Evolutionary conservation across 1,284 basidiomycete species (phyloP).

Genomic region (Omphalotus olearius): DNA sequence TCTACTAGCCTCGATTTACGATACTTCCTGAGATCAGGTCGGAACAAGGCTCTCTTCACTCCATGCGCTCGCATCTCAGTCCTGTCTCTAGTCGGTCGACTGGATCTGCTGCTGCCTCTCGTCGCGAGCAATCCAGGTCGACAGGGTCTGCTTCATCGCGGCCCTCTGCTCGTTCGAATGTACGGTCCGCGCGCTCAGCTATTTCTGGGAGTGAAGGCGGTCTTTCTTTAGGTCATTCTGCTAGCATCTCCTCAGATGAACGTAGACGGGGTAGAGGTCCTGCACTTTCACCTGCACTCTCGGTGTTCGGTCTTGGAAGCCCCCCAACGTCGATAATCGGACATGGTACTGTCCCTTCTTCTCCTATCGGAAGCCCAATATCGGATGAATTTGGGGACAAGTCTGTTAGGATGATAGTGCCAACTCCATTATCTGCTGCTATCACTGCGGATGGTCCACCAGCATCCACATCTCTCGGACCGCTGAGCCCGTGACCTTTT

Average conservation of each 20-base stretch:
- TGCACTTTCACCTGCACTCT: constrained; percentile 28
- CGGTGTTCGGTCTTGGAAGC: constrained; percentile 24
- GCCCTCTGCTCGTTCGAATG: constrained; percentile 41
- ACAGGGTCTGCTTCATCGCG: constrained; percentile 43
- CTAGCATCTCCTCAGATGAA: constrained; percentile 49
- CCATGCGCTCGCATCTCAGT: constrained; percentile 49
- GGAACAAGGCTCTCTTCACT: constrained; percentile 58
- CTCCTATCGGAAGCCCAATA: constrained; percentile 1
- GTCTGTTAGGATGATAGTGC: not conserved
- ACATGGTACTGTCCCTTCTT: constrained; percentile 1
- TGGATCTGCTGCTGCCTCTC: constrained; percentile 46
- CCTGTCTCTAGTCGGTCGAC: constrained; percentile 39
- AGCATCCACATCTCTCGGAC: not conserved
- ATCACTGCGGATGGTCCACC: not conserved
- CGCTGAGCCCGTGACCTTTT: constrained; percentile 2
- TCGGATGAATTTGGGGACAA: not conserved
- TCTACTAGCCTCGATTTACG: constrained; percentile 31
- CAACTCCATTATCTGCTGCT: not conserved
- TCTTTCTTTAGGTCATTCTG: constrained; percentile 40
- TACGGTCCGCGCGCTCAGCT: constrained; percentile 15
- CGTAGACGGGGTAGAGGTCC: constrained; percentile 24
- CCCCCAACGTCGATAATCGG: not conserved
- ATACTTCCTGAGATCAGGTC: constrained; percentile 37
- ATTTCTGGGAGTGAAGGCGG: constrained; percentile 24
- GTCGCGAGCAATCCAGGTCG: constrained; percentile 31